These are phyloP conservation scores for Lachnellula cervina DNA, from an alignment of 2,329 filamentous ascomycete genomes.

Conservation along the genomic window DNA sequence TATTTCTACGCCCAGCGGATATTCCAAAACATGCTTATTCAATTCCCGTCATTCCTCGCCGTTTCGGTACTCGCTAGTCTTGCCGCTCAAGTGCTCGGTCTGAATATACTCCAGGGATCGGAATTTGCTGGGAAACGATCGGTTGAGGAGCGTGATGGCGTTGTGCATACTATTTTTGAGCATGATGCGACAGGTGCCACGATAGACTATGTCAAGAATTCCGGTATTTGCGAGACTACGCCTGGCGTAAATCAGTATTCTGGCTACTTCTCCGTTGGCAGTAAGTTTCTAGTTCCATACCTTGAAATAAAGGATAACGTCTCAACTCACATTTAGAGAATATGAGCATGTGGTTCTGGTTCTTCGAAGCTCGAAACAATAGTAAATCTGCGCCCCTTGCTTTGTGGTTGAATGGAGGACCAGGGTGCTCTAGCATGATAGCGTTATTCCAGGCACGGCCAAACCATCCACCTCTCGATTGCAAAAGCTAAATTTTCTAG, in stretches of 20 bases:
- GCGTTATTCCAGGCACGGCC: slow-evolving; percentile 52
- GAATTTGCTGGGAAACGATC: slow-evolving; percentile 32
- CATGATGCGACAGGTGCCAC: slow-evolving; percentile 42
- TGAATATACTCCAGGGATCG: not conserved
- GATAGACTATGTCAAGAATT: slow-evolving; percentile 46
- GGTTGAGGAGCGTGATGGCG: slow-evolving; percentile 33
- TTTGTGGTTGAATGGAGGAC: slow-evolving; percentile 44
- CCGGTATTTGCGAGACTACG: slow-evolving; percentile 47
- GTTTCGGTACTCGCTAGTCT: too few species aligned
- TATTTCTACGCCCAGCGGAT: too few species aligned
- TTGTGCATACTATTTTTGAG: slow-evolving; percentile 43
- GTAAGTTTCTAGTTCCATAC: not conserved
- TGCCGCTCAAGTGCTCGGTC: not conserved
- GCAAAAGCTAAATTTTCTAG: slow-evolving; percentile 21
- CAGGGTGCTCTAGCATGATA: slow-evolving; percentile 50
- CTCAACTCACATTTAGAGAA: slow-evolving; percentile 11
- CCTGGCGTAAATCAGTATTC: slow-evolving; percentile 46
- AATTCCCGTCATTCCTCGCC: too few species aligned
- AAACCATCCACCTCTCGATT: slow-evolving; percentile 21
- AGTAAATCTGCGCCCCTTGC: slow-evolving; percentile 41
- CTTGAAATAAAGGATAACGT: slow-evolving; percentile 21
- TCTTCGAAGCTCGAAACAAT: slow-evolving; percentile 53
- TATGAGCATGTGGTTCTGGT: slow-evolving; percentile 39
- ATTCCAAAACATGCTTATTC: too few species aligned
- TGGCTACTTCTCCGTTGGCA: slow-evolving; percentile 45